Conservation (phyloP, 768 basidiomycete genomes). For the Russula foetens region DNA sequence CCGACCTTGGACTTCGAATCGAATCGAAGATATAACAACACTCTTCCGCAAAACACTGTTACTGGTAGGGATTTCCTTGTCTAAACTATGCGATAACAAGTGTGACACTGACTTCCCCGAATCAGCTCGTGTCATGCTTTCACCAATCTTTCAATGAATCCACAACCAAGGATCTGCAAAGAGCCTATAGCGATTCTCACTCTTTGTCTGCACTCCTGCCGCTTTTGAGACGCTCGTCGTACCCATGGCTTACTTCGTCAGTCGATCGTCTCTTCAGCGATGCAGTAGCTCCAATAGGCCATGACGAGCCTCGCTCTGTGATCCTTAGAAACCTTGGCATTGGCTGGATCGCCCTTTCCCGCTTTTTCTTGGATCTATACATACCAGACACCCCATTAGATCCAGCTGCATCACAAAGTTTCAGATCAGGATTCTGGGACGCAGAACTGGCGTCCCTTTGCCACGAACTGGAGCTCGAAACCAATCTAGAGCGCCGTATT, state of each 20-base stretch:
- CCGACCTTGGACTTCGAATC: background rate
- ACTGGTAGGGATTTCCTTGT: background rate
- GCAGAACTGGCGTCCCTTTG: conserved; percentile 34
- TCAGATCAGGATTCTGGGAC: conserved; percentile 35
- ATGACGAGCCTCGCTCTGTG: background rate
- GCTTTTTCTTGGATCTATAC: conserved; percentile 57
- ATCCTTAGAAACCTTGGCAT: conserved; percentile 28
- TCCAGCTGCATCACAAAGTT: conserved; percentile 61
- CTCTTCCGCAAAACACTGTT: conserved; percentile 4
- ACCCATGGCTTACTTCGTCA: conserved; percentile 3
- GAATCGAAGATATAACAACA: conserved; percentile 4
- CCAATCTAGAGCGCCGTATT: conserved; percentile 42
- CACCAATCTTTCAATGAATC: conserved; percentile 13
- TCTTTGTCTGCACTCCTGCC: conserved; percentile 2
- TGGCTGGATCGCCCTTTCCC: conserved; percentile 55
- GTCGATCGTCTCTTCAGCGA: conserved; percentile 1
- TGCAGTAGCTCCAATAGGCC: background rate
- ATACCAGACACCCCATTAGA: conserved; percentile 84
- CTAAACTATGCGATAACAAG: background rate
- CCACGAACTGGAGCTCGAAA: conserved; percentile 47
- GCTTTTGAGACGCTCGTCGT: conserved; percentile 7
- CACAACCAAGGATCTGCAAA: background rate
- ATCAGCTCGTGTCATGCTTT: conserved; percentile 13
- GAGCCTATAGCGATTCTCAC: background rate
- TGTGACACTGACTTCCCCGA: background rate